phyloP scores from a whole-genome alignment of 2,329 filamentous ascomycete species.

The Sporothrix pseudoabietina region DNA sequence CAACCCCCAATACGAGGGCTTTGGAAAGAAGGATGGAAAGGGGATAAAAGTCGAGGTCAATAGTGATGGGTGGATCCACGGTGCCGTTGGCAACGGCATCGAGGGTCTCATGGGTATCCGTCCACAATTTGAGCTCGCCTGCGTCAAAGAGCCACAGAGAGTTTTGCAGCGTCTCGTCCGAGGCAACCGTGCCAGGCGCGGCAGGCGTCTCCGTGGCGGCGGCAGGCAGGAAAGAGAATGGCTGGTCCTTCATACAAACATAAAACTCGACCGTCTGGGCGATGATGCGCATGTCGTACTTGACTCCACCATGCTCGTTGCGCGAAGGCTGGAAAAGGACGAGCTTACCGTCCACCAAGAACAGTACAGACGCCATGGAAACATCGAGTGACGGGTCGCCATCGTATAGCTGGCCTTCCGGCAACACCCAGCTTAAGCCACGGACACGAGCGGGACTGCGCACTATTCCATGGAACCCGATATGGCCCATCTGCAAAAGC shows the following conservation, averaged over 20 bases:
- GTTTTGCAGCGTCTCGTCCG: slow-evolving; percentile 65
- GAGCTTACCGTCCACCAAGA: slow-evolving; percentile 96
- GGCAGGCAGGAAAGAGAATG: slow-evolving; percentile 42
- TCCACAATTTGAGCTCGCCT: slow-evolving; percentile 81
- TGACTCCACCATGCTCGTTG: slow-evolving; percentile 79
- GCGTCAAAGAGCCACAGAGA: slow-evolving; percentile 97
- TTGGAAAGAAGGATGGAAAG: slow-evolving; percentile 85
- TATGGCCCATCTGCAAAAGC: slow-evolving; percentile 93
- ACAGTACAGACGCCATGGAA: slow-evolving; percentile 86
- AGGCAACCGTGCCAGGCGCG: slow-evolving; percentile 29
- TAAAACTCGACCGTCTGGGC: slow-evolving; percentile 97
- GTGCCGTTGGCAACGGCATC: slow-evolving; percentile 68
- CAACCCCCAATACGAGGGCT: slow-evolving; percentile 85
- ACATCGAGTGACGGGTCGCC: slow-evolving; percentile 97
- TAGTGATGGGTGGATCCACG: slow-evolving; percentile 70
- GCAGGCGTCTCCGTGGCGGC: slow-evolving; percentile 15
- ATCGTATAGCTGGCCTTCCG: slow-evolving; percentile 82
- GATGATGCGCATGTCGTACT: slow-evolving; percentile 97
- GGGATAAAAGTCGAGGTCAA: slow-evolving; percentile 94
- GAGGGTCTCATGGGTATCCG: slow-evolving; percentile 82
- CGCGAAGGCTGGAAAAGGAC: slow-evolving; percentile 86
- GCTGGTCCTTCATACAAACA: slow-evolving; percentile 85
- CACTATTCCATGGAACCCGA: slow-evolving; percentile 95
- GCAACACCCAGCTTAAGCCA: slow-evolving; percentile 92
- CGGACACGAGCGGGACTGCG: slow-evolving; percentile 89